Conservation (phyloP, 1,284 basidiomycete genomes). For the Fomitopsis betulina region DNA sequence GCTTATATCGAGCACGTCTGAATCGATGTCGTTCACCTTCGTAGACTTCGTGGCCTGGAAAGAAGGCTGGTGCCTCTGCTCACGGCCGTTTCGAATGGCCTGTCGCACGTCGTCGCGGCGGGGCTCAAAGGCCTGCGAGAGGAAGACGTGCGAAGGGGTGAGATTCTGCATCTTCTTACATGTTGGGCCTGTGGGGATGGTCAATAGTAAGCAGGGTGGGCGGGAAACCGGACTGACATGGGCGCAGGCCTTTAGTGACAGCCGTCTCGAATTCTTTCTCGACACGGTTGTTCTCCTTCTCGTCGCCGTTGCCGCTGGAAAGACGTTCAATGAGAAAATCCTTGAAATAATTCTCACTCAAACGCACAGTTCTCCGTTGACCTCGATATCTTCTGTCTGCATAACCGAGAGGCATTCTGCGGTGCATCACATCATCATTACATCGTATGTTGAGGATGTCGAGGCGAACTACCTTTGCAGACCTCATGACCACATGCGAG, state of each 20-base stretch:
- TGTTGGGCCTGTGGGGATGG: constrained; percentile 40
- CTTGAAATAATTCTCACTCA: background rate
- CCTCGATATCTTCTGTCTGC: constrained; percentile 43
- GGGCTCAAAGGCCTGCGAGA: constrained; percentile 52
- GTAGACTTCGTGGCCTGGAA: background rate
- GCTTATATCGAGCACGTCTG: constrained; percentile 22
- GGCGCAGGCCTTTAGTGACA: constrained; percentile 49
- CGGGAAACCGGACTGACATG: constrained; percentile 38
- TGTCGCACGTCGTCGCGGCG: constrained; percentile 27
- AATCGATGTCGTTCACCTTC: constrained; percentile 2
- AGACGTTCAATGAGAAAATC: background rate
- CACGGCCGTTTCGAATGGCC: constrained; percentile 17
- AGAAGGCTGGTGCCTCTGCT: constrained; percentile 9
- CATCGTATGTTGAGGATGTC: background rate
- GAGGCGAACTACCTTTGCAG: constrained; percentile 41
- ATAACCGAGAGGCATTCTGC: constrained; percentile 51
- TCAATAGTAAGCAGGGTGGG: background rate
- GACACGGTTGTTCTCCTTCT: constrained; percentile 46
- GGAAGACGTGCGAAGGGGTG: constrained; percentile 44
- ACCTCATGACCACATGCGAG: constrained; percentile 58
- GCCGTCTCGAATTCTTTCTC: constrained; percentile 56
- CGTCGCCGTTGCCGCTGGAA: constrained; percentile 46
- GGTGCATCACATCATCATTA: background rate
- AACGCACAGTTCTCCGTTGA: constrained; percentile 55
- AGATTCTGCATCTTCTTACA: constrained; percentile 57